Base-by-base conservation (phyloP, 208 protist genomes). In the Crithidia acanthocephali region DNA sequence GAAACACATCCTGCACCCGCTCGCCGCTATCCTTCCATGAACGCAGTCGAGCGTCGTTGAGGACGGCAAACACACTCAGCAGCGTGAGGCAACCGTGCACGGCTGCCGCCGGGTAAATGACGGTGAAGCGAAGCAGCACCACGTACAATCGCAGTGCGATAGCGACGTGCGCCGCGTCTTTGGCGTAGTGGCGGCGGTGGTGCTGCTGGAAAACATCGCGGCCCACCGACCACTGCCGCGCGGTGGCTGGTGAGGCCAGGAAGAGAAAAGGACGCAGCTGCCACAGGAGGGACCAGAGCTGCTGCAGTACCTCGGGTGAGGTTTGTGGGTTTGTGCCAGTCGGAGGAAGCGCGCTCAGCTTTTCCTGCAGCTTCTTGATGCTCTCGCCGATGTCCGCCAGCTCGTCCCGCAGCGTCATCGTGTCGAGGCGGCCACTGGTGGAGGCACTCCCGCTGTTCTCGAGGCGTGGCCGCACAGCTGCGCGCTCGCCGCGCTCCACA, bases 131-230 rank as follows among this genome's bases (percentile, higher is more conserved):
- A 7, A 85, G 40, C 23, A 91, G 79, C 20, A 74, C 84, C 8
- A 83, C 33, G 66, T 93, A 95, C 6, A 95, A 57, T 1, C 83
- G 83, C 35, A 89, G 73, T 10, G 83, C 82, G 27, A 85, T 68
- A 20, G 59, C 61, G 1, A 76, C 68, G 64, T 90, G 83, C 13
- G 65, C 80, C 33, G 80, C 56, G 55, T 84, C 81, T 22, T 68
- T 72, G 52, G 59, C 55, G 66, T 72, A 67, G 59, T 44, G 33
- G 71, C 79, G 7, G 25, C 66, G 22, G 62, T 80, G 45, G 57
- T 80, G 56, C 37, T 74, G 50, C 32, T 40, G 20, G 23, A 72
- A 84, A 7, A 74, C 53, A 13, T 30, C 45, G 9, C 67, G 8
- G 22, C 65, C 74, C 0, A 71, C 25, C 2, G 4, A 11, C 75